phyloP scores from a whole-genome alignment of 805 yeast genomes.

The Metschnikowia orientalis region DNA sequence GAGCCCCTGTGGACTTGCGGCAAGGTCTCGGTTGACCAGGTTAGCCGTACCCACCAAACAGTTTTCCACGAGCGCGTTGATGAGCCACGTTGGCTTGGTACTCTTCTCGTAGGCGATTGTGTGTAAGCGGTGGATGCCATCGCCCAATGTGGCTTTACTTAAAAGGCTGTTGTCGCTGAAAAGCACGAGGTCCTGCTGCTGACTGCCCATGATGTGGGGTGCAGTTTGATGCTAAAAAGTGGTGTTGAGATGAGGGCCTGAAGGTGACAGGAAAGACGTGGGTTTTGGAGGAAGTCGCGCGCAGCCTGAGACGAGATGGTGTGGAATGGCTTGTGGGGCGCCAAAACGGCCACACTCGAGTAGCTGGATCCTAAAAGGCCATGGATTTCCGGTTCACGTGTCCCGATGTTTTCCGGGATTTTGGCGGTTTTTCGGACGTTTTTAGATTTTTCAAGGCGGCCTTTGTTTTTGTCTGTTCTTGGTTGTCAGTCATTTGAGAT shows the following conservation, averaged over 20 bases:
- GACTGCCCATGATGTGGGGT: conserved; percentile 24
- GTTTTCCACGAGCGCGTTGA: conserved; percentile 51
- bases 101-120: conserved; percentile 39
- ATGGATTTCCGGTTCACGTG: too few species aligned
- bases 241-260: conserved; percentile 3
- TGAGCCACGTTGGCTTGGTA: conserved; percentile 63
- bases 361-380: too few species aligned
- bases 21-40: conserved; percentile 33
- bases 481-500: too few species aligned
- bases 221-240: too few species aligned
- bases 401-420: background rate
- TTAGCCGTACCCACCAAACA: conserved; percentile 44
- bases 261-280: too few species aligned
- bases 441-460: too few species aligned
- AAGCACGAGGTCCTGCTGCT: conserved; percentile 55
- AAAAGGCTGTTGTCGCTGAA: conserved; percentile 49
- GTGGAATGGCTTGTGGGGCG: too few species aligned
- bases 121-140: conserved; percentile 18
- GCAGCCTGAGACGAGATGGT: too few species aligned
- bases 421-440: background rate
- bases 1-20: conserved; percentile 13
- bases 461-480: too few species aligned
- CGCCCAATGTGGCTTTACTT: conserved; percentile 21
- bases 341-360: too few species aligned
- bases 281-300: too few species aligned